Percentiles rank a stretch among this genome's conserved stretches.
Conservation (phyloP, 495 filamentous ascomycete genomes). For the Haplographium delicatum region DNA sequence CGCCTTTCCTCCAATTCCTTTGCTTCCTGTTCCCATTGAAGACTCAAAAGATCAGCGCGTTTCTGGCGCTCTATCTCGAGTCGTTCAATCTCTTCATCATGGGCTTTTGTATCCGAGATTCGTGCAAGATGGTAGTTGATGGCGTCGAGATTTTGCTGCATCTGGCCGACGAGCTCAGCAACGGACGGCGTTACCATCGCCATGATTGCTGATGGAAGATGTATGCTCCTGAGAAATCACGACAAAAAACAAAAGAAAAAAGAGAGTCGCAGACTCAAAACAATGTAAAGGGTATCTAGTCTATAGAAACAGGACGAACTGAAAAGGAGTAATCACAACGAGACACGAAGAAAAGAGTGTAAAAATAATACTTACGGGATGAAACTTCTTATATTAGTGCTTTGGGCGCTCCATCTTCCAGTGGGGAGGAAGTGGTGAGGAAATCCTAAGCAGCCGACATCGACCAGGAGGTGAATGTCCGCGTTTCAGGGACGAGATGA, state of each 20-base stretch:
- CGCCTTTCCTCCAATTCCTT: background rate
- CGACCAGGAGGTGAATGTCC: too few relatives aligned
- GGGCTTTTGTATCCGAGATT: background rate
- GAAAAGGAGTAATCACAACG: background rate
- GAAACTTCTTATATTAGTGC: background rate
- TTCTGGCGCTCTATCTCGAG: background rate
- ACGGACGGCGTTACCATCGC: background rate
- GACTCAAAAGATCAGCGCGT: background rate
- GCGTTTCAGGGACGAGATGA: background rate
- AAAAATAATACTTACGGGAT: too few relatives aligned
- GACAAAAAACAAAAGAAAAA: background rate
- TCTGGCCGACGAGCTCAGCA: background rate
- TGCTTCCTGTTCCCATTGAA: background rate
- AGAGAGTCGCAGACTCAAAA: background rate
- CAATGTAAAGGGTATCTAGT: background rate
- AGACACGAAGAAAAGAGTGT: background rate
- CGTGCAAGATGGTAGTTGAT: constrained; percentile 1
- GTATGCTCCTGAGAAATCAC: background rate
- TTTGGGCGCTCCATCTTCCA: background rate
- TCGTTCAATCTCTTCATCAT: background rate
- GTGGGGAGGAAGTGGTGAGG: background rate
- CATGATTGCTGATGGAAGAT: background rate
- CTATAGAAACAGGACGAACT: background rate
- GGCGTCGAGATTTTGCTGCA: background rate
- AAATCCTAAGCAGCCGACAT: too few relatives aligned